These are phyloP conservation scores for Rhodotorula toruloides DNA, from an alignment of 768 basidiomycete species.

Conservation along the genomic window DNA sequence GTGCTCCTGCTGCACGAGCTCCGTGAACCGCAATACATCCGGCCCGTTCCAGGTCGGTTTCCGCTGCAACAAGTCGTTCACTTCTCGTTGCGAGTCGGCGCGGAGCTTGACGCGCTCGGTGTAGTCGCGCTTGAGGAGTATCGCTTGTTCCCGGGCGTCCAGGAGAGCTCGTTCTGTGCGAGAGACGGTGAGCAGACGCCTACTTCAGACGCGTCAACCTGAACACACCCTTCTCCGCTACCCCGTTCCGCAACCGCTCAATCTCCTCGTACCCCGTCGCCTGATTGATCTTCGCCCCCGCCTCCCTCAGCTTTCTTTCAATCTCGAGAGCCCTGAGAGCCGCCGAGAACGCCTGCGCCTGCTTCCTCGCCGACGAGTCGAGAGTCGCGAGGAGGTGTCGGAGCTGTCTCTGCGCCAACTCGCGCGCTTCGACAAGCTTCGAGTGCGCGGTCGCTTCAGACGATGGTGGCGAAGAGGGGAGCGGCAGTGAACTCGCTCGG, in stretches of 20 bases:
- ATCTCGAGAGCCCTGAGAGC: slow-evolving; percentile 30
- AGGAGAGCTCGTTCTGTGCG: slow-evolving; percentile 67
- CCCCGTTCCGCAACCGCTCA: slow-evolving; percentile 68
- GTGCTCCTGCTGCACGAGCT: slow-evolving; percentile 85
- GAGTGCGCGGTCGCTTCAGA: not conserved
- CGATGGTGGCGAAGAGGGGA: no score
- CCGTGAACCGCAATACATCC: slow-evolving; percentile 79
- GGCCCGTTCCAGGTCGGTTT: slow-evolving; percentile 87
- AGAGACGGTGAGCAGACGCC: no score
- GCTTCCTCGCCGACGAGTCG: slow-evolving; percentile 15
- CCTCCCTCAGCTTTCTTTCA: slow-evolving; percentile 57
- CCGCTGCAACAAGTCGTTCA: slow-evolving; percentile 88
- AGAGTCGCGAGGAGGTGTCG: slow-evolving; percentile 7
- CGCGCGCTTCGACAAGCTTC: slow-evolving; percentile 12
- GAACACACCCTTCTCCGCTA: slow-evolving; percentile 70
- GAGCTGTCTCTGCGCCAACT: slow-evolving; percentile 13
- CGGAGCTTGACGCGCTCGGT: slow-evolving; percentile 73
- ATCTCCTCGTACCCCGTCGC: slow-evolving; percentile 90
- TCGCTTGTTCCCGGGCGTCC: slow-evolving; percentile 61
- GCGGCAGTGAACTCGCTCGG: no score
- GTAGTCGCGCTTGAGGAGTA: slow-evolving; percentile 67
- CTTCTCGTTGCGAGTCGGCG: slow-evolving; percentile 83
- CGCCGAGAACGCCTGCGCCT: slow-evolving; percentile 16
- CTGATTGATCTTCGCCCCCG: slow-evolving; percentile 74
- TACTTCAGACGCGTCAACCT: no score